Evolutionary conservation across 2,329 filamentous ascomycete genomes (phyloP).

Genomic region (Sporothrix dimorphospora): DNA sequence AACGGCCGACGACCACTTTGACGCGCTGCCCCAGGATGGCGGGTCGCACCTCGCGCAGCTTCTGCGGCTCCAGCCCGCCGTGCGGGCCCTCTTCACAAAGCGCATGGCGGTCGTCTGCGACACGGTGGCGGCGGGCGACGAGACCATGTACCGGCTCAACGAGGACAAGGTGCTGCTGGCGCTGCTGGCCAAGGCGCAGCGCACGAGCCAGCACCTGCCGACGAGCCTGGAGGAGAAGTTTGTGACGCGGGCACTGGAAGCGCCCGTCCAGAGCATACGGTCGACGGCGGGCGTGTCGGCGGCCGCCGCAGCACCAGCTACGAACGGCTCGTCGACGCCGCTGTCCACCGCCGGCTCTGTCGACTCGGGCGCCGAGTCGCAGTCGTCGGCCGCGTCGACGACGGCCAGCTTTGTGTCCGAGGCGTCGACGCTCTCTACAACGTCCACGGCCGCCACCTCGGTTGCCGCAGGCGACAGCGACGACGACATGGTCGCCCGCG

Average conservation of each 20-base stretch:
- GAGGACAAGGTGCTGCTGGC: slow-evolving; percentile 68
- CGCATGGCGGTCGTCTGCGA: slow-evolving; percentile 77
- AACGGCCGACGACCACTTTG: slow-evolving; percentile 71
- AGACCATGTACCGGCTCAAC: slow-evolving; percentile 81
- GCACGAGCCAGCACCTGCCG: slow-evolving; percentile 68
- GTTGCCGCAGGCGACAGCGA: slow-evolving; percentile 36
- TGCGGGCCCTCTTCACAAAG: slow-evolving; percentile 59
- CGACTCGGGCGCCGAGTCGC: slow-evolving; percentile 46
- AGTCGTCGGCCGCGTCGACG: slow-evolving; percentile 49
- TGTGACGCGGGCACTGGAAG: slow-evolving; percentile 73
- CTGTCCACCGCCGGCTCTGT: slow-evolving; percentile 40
- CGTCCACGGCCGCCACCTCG: slow-evolving; percentile 53
- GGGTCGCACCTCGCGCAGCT: slow-evolving; percentile 63
- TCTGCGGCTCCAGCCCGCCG: slow-evolving; percentile 50
- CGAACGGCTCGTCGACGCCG: slow-evolving; percentile 44
- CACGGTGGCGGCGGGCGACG: slow-evolving; percentile 78
- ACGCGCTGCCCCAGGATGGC: slow-evolving; percentile 55
- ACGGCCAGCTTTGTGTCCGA: slow-evolving; percentile 35
- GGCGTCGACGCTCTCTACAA: slow-evolving; percentile 44
- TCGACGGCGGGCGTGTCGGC: slow-evolving; percentile 34
- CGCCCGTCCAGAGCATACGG: slow-evolving; percentile 71
- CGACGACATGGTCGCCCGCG: slow-evolving; percentile 39
- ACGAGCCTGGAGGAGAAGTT: slow-evolving; percentile 84
- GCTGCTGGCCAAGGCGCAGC: slow-evolving; percentile 71
- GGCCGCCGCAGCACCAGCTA: not conserved